Base-by-base conservation (phyloP, 2,329 filamentous ascomycete genomes). In the Colletotrichum abscissum region DNA sequence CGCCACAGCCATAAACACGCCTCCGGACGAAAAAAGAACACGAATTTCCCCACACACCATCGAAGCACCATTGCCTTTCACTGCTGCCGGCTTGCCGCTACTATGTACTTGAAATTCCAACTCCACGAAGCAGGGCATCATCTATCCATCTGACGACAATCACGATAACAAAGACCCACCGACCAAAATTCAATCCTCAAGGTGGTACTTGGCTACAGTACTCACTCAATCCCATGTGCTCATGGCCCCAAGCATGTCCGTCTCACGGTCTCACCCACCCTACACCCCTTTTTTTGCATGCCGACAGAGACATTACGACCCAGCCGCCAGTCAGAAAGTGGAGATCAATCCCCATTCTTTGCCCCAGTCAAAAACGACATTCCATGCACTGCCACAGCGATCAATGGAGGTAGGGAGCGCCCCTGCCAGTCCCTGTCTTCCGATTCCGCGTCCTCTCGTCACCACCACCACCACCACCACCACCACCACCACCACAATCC, bases 351-450 rank as follows among this genome's bases (percentile, higher is more conserved):
- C 38, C 67, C 70, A 49, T 64, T 55, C 46, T 69, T 70, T 62
- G 35, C 59, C 38, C 71, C 71, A 73, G 56, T 70, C 46, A 60
- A 60, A 60, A 35, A 38, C 67, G 26, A 70, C 67, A 60, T 63
- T 60, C 35, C 46, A 60, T 71, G 71, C 71, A 73, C 71, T 73
- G 71, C 71, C 71, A 73, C 71, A 66, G 56, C 67, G 71, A 73
- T 73, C 62, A 73, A 73, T 71, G 71, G 62, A 62, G 55, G 35
- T 65, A 73, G 65, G 71, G 62, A 62, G 55, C 26, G 19, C 22
- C 55, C 55, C 35, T 67, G 28, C 26, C 54, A 46, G 62, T 49
- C 49, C 49, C 30, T 42, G 38, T 8, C 38, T 42, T 46, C 19
- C 63, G 22, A 64, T 49, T 63, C 38, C 54, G 56, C 66, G 28